Evolutionary conservation across 139 green algal species (phyloP), one percentile per base, ranked within the genome.

Genomic region (Chlamydomonas incerta): DNA sequence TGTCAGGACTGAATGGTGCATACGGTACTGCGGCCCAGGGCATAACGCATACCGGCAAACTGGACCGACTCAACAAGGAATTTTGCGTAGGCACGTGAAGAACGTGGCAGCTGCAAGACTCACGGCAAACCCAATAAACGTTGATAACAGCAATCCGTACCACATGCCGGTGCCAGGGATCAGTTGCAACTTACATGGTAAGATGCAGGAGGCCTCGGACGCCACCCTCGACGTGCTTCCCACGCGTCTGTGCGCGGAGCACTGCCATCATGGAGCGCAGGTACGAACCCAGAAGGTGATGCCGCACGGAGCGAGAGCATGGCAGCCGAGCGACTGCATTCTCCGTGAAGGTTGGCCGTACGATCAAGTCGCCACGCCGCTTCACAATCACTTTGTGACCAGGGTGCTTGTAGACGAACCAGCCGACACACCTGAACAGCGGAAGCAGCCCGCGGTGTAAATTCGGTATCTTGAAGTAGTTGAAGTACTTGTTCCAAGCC

Each of bases 401-500:
- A 2, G 76, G 76, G 28, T 83, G 76, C n/a, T 83, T 74, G 63
- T 83, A 83, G 26, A 83, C 76, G 46, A 83, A 83, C 76, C 76
- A 83, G 4, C 76, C 76, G 0, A 83, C 41, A 65, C 26, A 83
- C 76, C 76, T 83, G 62, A 8, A 34, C 3, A 2, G 8, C 55
- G 10, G 55, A n/a, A n/a, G n/a, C n/a, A n/a, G n/a, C n/a, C n/a
- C n/a, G 55, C 20, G 55, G 3, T 29, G 55, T 50, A 8, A 50
- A 50, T n/a, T n/a, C n/a, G n/a, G n/a, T n/a, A n/a, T n/a, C n/a
- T n/a, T n/a, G n/a, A n/a, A n/a, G n/a, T n/a, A n/a, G n/a, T n/a
- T n/a, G n/a, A n/a, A n/a, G n/a, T n/a, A n/a, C n/a, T n/a, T n/a
- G n/a, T n/a, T n/a, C n/a, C n/a, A n/a, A n/a, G n/a, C n/a, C n/a